phyloP scores from a whole-genome alignment of 306 rosid species.

The Hylodesmum podocarpum region DNA sequence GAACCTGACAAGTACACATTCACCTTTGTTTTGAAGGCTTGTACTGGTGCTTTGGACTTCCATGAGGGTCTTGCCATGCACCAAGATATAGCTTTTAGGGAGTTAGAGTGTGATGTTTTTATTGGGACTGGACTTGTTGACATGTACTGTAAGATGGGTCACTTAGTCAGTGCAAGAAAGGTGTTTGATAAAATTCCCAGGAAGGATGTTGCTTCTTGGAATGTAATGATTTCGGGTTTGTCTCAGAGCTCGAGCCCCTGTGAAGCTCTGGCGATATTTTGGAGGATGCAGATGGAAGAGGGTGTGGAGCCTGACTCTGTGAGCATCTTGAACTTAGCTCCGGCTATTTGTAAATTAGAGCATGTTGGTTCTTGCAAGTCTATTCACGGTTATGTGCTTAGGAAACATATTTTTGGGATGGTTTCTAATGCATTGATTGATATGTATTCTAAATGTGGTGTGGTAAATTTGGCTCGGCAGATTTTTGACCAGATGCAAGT shows the following conservation, averaged over 20 bases:
- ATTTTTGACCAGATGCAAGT: conserved; percentile 45
- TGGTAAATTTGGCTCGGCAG: conserved; percentile 39
- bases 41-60: conserved; percentile 54
- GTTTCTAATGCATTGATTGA: conserved; percentile 65
- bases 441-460: conserved; percentile 70
- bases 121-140: conserved; percentile 66
- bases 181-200: conserved; percentile 57
- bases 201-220: conserved; percentile 62
- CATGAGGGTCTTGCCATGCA: conserved; percentile 49
- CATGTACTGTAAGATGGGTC: conserved; percentile 66
- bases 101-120: conserved; percentile 52
- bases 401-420: conserved; percentile 39
- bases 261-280: conserved; percentile 46
- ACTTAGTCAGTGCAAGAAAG: conserved; percentile 45
- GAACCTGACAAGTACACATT: conserved; percentile 71
- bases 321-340: conserved; percentile 70
- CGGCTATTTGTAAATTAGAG: conserved; percentile 54
- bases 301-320: conserved; percentile 49
- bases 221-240: conserved; percentile 64
- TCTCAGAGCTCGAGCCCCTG: conserved; percentile 51
- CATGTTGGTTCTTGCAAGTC: conserved; percentile 56
- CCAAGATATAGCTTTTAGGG: conserved; percentile 41
- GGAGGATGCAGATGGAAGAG: conserved; percentile 46
- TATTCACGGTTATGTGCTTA: conserved; percentile 60
- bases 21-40: conserved; percentile 66